phyloP scores from a whole-genome alignment of 2,329 filamentous ascomycete genomes.

The Alternaria sp. region DNA sequence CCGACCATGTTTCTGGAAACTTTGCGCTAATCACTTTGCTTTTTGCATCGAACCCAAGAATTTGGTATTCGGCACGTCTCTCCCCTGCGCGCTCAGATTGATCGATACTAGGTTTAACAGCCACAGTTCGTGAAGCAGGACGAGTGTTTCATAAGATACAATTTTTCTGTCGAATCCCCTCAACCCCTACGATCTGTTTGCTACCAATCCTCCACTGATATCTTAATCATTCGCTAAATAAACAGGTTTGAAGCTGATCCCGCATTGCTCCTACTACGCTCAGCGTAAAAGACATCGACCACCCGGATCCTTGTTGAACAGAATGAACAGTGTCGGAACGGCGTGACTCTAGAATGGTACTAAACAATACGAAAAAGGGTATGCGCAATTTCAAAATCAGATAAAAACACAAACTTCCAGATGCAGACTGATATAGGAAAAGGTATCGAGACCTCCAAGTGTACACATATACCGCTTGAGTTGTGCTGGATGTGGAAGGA shows the following conservation, averaged over 20 bases:
- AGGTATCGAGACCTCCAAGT: conserved; percentile 2
- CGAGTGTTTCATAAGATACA: not conserved
- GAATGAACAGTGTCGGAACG: conserved; percentile 16
- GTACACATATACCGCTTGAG: conserved; percentile 8
- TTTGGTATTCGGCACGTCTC: not conserved
- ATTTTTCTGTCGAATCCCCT: not conserved
- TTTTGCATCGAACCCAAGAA: not conserved
- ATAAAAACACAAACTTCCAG: conserved; percentile 14
- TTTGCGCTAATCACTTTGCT: not conserved
- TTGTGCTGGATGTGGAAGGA: not conserved
- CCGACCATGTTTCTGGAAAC: not conserved
- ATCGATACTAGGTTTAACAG: not conserved
- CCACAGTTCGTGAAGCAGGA: not conserved
- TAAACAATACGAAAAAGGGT: conserved; percentile 34
- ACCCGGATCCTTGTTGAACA: conserved; percentile 9
- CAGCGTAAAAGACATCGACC: conserved; percentile 13
- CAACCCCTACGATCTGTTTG: not conserved
- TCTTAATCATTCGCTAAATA: conserved; percentile 10
- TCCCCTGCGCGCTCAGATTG: not conserved
- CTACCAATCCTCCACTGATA: not conserved
- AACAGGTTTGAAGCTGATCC: conserved; percentile 1
- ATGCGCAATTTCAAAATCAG: conserved; percentile 33
- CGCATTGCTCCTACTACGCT: conserved; percentile 25
- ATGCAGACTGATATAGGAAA: conserved; percentile 20
- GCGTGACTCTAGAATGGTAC: conserved; percentile 23